A percentile compares a stretch with the other conserved stretches of the same genome.
Conservation (phyloP, 2,329 filamentous ascomycete species). For the Chrysosporium keratinophilum region DNA sequence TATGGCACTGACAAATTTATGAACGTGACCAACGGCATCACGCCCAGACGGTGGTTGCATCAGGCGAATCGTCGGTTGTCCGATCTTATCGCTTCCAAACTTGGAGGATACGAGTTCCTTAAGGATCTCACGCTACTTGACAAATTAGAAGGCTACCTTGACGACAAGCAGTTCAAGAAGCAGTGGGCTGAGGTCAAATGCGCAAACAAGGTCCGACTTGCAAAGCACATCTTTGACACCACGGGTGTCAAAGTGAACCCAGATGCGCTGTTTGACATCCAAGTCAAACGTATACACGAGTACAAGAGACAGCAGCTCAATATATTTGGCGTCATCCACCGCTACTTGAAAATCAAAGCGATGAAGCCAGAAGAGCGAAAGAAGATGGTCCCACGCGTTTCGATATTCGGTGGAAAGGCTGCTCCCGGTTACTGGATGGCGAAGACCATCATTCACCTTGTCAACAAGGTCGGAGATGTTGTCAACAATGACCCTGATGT, state of each 20-base stretch:
- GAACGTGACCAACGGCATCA: slow-evolving; percentile 97
- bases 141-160: slow-evolving; percentile 69
- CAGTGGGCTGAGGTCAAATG: slow-evolving; percentile 97
- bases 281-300: slow-evolving; percentile 98
- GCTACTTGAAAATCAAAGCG: slow-evolving; percentile 79
- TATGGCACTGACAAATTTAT: slow-evolving; percentile 97
- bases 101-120: slow-evolving; percentile 71
- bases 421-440: slow-evolving; percentile 99
- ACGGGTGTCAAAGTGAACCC: slow-evolving; percentile 78
- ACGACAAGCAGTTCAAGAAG: slow-evolving; percentile 83
- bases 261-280: slow-evolving; percentile 81
- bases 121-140: slow-evolving; percentile 81
- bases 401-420: slow-evolving; percentile 95
- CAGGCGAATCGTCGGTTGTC: slow-evolving; percentile 92
- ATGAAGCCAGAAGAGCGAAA: slow-evolving; percentile 75
- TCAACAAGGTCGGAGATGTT: slow-evolving; percentile 82
- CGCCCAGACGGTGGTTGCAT: slow-evolving; percentile 89
- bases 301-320: slow-evolving; percentile 99
- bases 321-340: slow-evolving; percentile 94
- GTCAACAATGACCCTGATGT: slow-evolving; percentile 89
- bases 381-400: slow-evolving; percentile 77
- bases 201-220: slow-evolving; percentile 85
- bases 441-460: slow-evolving; percentile 93
- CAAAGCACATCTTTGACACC: slow-evolving; percentile 77
- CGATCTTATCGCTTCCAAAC: slow-evolving; percentile 81